Conservation (phyloP, 2,329 filamentous ascomycete genomes). For the Pseudogymnoascus destructans region DNA sequence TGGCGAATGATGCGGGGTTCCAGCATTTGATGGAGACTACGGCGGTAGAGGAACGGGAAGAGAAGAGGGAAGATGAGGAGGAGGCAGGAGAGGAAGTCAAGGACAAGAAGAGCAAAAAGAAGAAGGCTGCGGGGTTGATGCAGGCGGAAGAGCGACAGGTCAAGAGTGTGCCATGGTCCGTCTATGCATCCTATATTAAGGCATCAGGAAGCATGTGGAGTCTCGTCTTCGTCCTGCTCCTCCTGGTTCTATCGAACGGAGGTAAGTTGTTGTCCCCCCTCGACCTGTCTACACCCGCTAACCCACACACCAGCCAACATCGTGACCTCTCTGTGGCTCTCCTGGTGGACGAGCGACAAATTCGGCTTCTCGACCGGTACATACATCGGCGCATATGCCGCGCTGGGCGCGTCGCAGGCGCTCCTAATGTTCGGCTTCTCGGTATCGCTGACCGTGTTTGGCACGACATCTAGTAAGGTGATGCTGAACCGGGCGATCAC, state of each 20-base stretch:
- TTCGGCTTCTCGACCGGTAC: conserved; percentile 52
- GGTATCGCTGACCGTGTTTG: conserved; percentile 60
- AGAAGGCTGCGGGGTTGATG: conserved; percentile 54
- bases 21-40: conserved; percentile 74
- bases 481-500: conserved; percentile 73
- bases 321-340: conserved; percentile 79
- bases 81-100: conserved; percentile 35
- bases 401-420: conserved; percentile 57
- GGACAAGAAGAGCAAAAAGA: conserved; percentile 39
- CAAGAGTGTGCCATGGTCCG: conserved; percentile 47
- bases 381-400: conserved; percentile 64
- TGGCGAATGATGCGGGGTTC: conserved; percentile 66
- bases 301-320: conserved; percentile 50
- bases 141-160: conserved; percentile 53
- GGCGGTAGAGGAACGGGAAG: conserved; percentile 54
- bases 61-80: conserved; percentile 35
- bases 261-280: not conserved
- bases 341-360: conserved; percentile 79
- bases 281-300: not conserved
- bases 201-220: conserved; percentile 46
- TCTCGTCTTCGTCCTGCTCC: conserved; percentile 39
- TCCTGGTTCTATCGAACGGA: conserved; percentile 53
- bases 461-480: conserved; percentile 67
- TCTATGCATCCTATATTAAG: conserved; percentile 52
- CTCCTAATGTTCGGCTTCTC: conserved; percentile 71